phyloP scores from a whole-genome alignment of 345 rosid species.

The Geranium rotundifolium region DNA sequence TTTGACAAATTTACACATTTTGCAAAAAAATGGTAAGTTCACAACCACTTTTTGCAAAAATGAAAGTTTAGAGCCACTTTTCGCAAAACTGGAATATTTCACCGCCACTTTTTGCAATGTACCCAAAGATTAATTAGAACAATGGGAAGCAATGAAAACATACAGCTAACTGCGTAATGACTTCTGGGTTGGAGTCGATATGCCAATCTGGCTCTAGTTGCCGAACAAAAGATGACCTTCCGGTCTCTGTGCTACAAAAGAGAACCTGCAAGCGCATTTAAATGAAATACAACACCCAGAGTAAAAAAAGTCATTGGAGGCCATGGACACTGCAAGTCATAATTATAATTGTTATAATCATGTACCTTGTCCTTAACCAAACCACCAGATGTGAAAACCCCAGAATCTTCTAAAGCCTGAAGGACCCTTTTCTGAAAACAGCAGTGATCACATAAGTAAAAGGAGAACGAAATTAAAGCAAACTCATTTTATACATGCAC shows the following conservation, averaged over 20 bases:
- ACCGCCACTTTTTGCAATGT: too few species aligned
- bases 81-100: too few species aligned
- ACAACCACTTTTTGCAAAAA: too few species aligned
- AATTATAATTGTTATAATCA: neutral
- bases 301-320: neutral
- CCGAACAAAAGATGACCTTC: conserved; percentile 84
- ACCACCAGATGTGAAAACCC: conserved; percentile 86
- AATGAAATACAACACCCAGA: neutral
- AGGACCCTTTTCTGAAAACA: conserved; percentile 66
- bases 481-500: too few species aligned
- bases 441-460: neutral
- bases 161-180: conserved; percentile 78
- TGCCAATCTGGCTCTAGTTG: conserved; percentile 99
- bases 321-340: neutral
- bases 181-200: conserved; percentile 73
- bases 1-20: too few species aligned
- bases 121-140: neutral
- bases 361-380: conserved; percentile 86
- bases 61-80: too few species aligned
- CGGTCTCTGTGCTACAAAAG: conserved; percentile 85
- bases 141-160: conserved; percentile 6
- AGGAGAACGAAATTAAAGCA: too few species aligned
- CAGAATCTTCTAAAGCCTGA: conserved; percentile 80
- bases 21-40: too few species aligned
- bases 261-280: conserved; percentile 60